Base-by-base conservation (phyloP, 1,139 yeast species). In the Pichia sorboxylosa region DNA sequence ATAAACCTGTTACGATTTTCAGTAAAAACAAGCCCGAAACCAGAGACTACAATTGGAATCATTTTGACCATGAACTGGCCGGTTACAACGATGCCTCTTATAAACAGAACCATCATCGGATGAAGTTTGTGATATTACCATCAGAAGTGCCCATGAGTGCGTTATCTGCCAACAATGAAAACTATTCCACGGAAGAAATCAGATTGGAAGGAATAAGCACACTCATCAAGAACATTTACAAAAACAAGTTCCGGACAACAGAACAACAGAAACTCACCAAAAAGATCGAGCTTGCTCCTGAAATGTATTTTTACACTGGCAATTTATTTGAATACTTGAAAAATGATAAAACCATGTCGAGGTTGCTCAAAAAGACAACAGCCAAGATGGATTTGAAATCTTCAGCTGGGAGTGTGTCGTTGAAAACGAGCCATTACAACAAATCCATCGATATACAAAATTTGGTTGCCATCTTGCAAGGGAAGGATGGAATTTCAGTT, bases 301-400 rank as follows among this genome's bases (percentile, higher is more conserved):
- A 83, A 37, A 77, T 85, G 31, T 69, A 66, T 32, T 90, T 85
- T 49, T 90, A 90, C 49, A 90, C 97, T 0, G 96, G 96, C 0
- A 80, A 77, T 39, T 59, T 87, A 31, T 77, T 78, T 38, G 70
- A 73, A 17, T 85, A 76, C 43, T 62, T 87, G 41, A 60, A 64
- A 17, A 37, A 36, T 15, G 53, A 51, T 4, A 47, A 46, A 4
- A 27, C 17, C 25, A 34, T 30, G 13, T 14, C 26, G 15, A 17
- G 13, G 5, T 6, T 17, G 5, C 9, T 10, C 5, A 18, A 18
- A 27, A 8, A 21, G 4, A 10, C n/a, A 5, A 5, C 14, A 13
- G 17, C 11, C 11, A 5, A 13, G 10, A 13, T 6, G 4, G 10
- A 14, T 1, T 5, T 19, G 13, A 15, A 20, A 11, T 11, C 8